phyloP scores from a whole-genome alignment of 2,329 filamentous ascomycete genomes.

The Blastomyces silverae region DNA sequence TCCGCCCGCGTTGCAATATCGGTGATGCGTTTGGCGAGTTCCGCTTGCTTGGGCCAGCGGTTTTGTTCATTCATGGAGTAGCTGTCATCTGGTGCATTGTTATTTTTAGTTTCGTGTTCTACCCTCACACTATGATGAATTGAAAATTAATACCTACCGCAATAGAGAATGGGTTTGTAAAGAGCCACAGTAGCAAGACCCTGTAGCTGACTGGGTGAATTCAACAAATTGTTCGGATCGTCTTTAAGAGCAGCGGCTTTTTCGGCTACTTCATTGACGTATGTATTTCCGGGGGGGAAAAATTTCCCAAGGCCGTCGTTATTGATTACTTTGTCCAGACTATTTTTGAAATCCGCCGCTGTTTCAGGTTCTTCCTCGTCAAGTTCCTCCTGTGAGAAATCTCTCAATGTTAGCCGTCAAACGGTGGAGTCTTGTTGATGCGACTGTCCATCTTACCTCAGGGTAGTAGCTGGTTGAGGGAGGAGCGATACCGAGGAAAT shows the following conservation, averaged over 20 bases:
- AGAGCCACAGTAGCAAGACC: conserved; percentile 1
- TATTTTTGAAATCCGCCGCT: not conserved
- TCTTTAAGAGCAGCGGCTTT: not conserved
- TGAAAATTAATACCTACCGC: not conserved
- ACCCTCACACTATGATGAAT: not conserved
- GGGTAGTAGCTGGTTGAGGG: not conserved
- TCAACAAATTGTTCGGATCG: not conserved
- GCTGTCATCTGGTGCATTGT: not conserved
- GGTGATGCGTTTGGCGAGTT: conserved; percentile 1
- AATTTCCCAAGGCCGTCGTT: not conserved
- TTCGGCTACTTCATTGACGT: not conserved
- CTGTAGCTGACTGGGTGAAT: not conserved
- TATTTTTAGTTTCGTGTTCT: not conserved
- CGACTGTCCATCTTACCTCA: not conserved
- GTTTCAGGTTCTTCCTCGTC: not conserved
- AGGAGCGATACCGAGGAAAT: conserved; percentile 1
- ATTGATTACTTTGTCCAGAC: not conserved
- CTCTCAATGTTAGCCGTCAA: not conserved
- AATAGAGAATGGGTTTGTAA: conserved; percentile 4
- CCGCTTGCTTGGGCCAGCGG: not conserved
- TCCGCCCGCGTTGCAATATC: not conserved
- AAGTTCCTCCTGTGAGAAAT: not conserved
- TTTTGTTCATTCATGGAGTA: not conserved
- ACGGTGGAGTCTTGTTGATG: not conserved
- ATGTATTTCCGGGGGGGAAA: conserved; percentile 6